phyloP scores from a whole-genome alignment of 345 rosid species.

The Citropsis articulata region DNA sequence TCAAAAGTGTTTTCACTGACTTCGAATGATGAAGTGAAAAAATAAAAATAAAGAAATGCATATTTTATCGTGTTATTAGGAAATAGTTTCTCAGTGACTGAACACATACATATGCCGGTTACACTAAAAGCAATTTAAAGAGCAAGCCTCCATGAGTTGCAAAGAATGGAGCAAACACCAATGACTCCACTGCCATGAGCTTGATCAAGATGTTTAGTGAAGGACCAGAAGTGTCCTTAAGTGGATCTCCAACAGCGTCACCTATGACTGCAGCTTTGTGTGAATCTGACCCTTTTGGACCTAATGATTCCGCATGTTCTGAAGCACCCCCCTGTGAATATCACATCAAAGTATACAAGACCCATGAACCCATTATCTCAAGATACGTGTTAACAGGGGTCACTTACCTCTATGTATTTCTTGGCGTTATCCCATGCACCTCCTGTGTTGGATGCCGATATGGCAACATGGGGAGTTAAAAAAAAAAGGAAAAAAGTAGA shows the following conservation, averaged over 20 bases:
- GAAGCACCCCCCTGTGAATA: constrained; percentile 48
- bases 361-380: no score
- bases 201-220: constrained; percentile 73
- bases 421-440: constrained; percentile 79
- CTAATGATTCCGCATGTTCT: constrained; percentile 54
- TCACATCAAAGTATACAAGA: neutral
- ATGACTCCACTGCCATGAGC: constrained; percentile 75
- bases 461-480: constrained; percentile 47
- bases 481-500: neutral
- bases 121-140: constrained; percentile 43
- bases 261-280: constrained; percentile 80
- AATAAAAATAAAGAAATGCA: no score
- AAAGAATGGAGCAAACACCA: constrained; percentile 76
- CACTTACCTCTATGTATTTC: constrained; percentile 64
- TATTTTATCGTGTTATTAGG: no score
- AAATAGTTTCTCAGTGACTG: neutral
- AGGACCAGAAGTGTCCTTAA: constrained; percentile 73
- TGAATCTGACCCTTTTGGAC: constrained; percentile 68
- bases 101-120: neutral
- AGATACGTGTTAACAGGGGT: no score
- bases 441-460: constrained; percentile 73
- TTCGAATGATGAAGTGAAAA: no score
- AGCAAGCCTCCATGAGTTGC: constrained; percentile 64
- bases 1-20: no score
- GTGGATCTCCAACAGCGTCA: constrained; percentile 70